Evolutionary conservation across 1,284 basidiomycete species (phyloP), one percentile per base, ranked within the genome.

Genomic region (Grifola frondosa): DNA sequence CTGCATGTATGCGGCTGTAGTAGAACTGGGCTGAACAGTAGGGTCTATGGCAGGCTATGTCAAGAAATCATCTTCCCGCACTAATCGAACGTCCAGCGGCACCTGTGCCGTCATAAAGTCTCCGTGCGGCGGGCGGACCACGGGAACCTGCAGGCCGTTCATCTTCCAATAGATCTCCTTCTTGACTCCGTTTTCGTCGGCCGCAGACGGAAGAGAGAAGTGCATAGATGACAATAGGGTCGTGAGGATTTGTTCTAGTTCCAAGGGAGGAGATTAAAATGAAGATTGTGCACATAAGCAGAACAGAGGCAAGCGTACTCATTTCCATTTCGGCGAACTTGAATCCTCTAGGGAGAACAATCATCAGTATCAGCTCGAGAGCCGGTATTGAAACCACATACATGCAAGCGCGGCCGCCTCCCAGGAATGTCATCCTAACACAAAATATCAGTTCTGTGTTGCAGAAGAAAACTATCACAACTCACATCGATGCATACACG

Each of bases 151-250:
- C 12, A 69, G 49, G n/a, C 56, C 62, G 37, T 65, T 60, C 31
- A 63, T 57, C 47, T 61, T 64, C 67, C 67, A 70, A 37, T 64
- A 61, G 16, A 69, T 53, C 42, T 66, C 62, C 53, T 69, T 69
- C 36, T 53, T 23, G 22, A 53, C 50, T 12, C 68, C 67, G 25
- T 58, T 26, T 9, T 44, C 54, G 43, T 70, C 60, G 3, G 48
- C 40, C 8, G 48, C 52, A 3, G 57, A 53, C 1, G 69, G 66
- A 1, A 68, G 49, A 1, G 60, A 52, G 30, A 71, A 68, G 48
- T 67, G 63, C 37, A 70, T 52, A 8, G 21, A 36, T 11, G 57
- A 49, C 3, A 61, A 20, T 8, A 61, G 50, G 3, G 58, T 57
- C 5, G 49, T 35, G 5, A 60, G 22, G 10, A 60, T 36, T 51